Evolutionary conservation across 192 early-diverging fungal species (phyloP).

Genomic region (Linnemannia hyalina): DNA sequence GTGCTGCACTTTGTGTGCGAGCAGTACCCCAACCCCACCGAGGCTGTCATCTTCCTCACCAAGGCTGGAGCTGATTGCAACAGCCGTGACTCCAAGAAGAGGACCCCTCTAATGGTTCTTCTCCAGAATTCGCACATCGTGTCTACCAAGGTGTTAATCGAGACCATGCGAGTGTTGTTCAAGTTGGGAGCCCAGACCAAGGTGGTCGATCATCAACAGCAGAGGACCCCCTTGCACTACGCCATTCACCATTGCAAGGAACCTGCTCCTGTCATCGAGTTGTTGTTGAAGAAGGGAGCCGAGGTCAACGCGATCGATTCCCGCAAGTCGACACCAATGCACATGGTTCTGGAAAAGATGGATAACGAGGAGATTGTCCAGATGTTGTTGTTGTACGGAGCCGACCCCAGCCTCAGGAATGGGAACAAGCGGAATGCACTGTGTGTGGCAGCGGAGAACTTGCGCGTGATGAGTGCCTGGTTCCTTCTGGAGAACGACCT

Average conservation of each 20-base stretch:
- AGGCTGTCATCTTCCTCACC: conserved; percentile 41
- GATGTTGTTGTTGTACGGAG: conserved; percentile 53
- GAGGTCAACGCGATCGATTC: conserved; percentile 46
- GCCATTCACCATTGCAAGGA: conserved; percentile 46
- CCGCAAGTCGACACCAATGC: conserved; percentile 40
- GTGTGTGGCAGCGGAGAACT: conserved; percentile 48
- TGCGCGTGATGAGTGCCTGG: conserved; percentile 56
- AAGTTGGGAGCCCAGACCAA: conserved; percentile 50
- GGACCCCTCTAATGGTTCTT: conserved; percentile 48
- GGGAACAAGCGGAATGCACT: conserved; percentile 44
- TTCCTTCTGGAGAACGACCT: conserved; percentile 57
- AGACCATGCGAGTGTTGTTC: conserved; percentile 50
- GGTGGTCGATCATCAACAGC: conserved; percentile 30
- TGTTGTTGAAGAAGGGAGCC: conserved; percentile 52
- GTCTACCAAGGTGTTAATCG: conserved; percentile 45
- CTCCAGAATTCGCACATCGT: conserved; percentile 33
- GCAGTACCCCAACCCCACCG: conserved; percentile 44
- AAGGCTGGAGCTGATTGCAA: conserved; percentile 51
- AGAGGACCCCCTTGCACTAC: conserved; percentile 48
- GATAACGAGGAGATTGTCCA: conserved; percentile 53
- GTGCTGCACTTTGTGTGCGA: conserved; percentile 50
- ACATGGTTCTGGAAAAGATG: conserved; percentile 53
- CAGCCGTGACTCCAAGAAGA: conserved; percentile 46
- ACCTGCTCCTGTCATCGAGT: conserved; percentile 40
- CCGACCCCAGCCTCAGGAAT: conserved; percentile 51